phyloP scores from a whole-genome alignment of 2,329 filamentous ascomycete genomes.

The Pyrenophora graminea region DNA sequence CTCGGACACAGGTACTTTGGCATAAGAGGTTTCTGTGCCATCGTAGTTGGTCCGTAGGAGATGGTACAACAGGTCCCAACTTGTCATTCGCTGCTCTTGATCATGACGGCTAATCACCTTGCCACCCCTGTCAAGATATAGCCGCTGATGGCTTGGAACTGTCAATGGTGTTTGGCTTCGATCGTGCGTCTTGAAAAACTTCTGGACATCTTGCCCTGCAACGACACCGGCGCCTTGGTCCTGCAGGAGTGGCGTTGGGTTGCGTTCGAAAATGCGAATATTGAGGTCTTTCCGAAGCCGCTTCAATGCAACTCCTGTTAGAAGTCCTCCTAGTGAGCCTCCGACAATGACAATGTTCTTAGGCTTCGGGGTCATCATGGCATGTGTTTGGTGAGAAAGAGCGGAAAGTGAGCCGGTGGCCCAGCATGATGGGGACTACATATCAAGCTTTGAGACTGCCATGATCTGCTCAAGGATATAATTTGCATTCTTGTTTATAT shows the following conservation, averaged over 20 bases:
- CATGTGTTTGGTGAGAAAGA: not conserved
- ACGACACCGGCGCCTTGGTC: conserved; percentile 37
- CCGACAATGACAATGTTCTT: conserved; percentile 31
- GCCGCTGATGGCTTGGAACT: conserved; percentile 23
- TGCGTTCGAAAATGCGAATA: conserved; percentile 33
- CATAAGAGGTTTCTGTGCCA: conserved; percentile 27
- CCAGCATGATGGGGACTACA: not conserved
- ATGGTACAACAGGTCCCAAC: conserved; percentile 37
- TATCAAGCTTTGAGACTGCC: not conserved
- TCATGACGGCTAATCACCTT: conserved; percentile 25
- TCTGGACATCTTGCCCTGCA: conserved; percentile 25
- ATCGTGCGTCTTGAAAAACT: conserved; percentile 29
- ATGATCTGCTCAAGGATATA: conserved; percentile 7
- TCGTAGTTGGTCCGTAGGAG: conserved; percentile 33
- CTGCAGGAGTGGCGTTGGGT: conserved; percentile 30
- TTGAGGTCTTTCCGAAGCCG: conserved; percentile 25
- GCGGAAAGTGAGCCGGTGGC: not conserved
- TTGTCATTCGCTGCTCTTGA: conserved; percentile 32
- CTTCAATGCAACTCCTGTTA: conserved; percentile 28
- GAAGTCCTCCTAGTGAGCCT: conserved; percentile 29
- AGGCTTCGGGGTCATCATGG: conserved; percentile 18
- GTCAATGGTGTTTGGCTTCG: conserved; percentile 22
- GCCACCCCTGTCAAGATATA: conserved; percentile 28
- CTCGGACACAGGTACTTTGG: conserved; percentile 14
- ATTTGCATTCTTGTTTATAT: conserved; percentile 12